Base-by-base conservation (phyloP, 768 basidiomycete genomes). In the Strobilomyces confusus region DNA sequence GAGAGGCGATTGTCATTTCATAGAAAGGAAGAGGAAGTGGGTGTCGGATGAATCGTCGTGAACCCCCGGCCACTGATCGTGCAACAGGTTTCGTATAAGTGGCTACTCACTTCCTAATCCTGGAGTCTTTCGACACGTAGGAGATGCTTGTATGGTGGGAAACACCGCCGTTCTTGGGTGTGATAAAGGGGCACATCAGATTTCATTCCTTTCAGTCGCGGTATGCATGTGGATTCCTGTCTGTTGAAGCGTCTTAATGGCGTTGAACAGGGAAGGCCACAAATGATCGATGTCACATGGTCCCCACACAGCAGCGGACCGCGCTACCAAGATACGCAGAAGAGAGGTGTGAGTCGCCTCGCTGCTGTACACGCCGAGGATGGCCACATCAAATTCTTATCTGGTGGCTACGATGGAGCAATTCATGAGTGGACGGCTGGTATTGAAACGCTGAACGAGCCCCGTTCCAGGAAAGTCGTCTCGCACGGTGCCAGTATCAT, bases 381-480 rank as follows among this genome's bases (percentile, higher is more conserved):
- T 54, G 65, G 62, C 57, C 58, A 62, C 52, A 53, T 69, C 61
- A 66, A 62, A 60, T 81, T 82, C 64, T 70, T 80, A 51, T 74
- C 78, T 33, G 79, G 78, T 48, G 78, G 76, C 26, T 69, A 75
- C 58, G 77, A 81, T 65, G 75, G 76, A 61, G 62, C 61, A 42
- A 64, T 78, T 37, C 67, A 72, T 56, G 58, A 75, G 47, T 79
- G 79, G 76, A 69, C 62, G 42, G 58, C 67, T 32, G 56, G 53
- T 41, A 54, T 57, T 46, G 54, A 57, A 56, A 58, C 32, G 15
- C 54, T 61, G 51, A 48, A 55, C 51, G 52, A 63, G 38, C 58
- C 68, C 51, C 58, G 49, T 53, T 70, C 65, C 30, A 49, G 50
- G 42, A 63, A 62, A 44, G 60, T 75, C 41, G 66, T 59, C 23